Evolutionary conservation across 495 filamentous ascomycete species (phyloP).

Genomic region (Neurospora sp.): DNA sequence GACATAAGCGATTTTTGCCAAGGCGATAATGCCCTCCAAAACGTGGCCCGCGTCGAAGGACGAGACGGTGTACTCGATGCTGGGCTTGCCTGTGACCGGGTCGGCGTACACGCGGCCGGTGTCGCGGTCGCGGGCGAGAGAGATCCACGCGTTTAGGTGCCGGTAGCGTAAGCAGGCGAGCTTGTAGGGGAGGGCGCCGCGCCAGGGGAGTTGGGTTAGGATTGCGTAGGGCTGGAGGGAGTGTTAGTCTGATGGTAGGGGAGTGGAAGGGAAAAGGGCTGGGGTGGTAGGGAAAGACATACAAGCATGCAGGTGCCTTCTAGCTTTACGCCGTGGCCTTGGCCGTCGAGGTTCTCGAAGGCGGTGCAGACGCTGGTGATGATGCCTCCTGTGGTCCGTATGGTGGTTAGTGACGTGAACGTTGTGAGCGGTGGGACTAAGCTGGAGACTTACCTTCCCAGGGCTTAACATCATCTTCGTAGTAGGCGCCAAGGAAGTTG

Average conservation of each 20-base stretch:
- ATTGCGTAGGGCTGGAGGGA: slow-evolving; percentile 20
- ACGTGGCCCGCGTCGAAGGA: slow-evolving; percentile 59
- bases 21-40: slow-evolving; percentile 58
- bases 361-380: slow-evolving; percentile 68
- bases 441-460: slow-evolving; percentile 57
- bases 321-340: slow-evolving; percentile 77
- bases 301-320: slow-evolving; percentile 56
- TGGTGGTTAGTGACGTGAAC: neutral
- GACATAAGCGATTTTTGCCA: slow-evolving; percentile 67
- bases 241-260: neutral
- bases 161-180: slow-evolving; percentile 47
- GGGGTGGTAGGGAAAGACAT: neutral
- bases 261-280: neutral
- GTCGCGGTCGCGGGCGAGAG: slow-evolving; percentile 61
- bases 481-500: slow-evolving; percentile 48
- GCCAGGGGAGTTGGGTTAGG: slow-evolving; percentile 53
- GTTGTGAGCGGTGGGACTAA: neutral
- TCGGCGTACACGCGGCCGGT: slow-evolving; percentile 67
- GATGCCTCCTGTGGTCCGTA: slow-evolving; percentile 34
- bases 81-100: slow-evolving; percentile 49
- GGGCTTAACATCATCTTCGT: slow-evolving; percentile 53
- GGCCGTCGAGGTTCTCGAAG: slow-evolving; percentile 72
- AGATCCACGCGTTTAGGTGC: slow-evolving; percentile 57
- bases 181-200: slow-evolving; percentile 57
- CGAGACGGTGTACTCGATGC: slow-evolving; percentile 59